These are phyloP conservation scores for Oryza punctata DNA, from an alignment of 176 grass and related monocot genomes.

Conservation along the genomic window DNA sequence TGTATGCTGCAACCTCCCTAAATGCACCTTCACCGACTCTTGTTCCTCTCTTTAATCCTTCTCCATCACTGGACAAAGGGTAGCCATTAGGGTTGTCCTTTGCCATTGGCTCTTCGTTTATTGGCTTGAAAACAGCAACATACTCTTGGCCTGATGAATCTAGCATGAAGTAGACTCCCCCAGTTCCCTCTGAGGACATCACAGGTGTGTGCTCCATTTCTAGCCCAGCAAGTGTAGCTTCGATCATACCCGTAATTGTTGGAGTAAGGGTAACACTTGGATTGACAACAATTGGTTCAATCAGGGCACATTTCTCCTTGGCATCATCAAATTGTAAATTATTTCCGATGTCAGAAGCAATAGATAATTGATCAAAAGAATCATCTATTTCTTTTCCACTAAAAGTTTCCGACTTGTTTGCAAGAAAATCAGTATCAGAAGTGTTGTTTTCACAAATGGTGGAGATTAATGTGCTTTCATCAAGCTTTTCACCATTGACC, in stretches of 20 bases:
- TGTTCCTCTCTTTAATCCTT: constrained; percentile 61
- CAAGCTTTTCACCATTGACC: constrained; percentile 43
- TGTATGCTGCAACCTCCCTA: constrained; percentile 50
- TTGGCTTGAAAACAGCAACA: constrained; percentile 56
- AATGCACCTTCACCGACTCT: constrained; percentile 52
- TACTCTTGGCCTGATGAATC: constrained; percentile 31
- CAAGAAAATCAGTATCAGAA: constrained; percentile 44
- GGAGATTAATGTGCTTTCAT: constrained; percentile 45
- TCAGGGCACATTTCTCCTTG: constrained; percentile 12
- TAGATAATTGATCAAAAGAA: constrained; percentile 41
- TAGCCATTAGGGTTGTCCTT: constrained; percentile 57
- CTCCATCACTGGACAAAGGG: constrained; percentile 51
- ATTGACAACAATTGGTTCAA: constrained; percentile 45
- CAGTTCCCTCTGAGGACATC: constrained; percentile 47
- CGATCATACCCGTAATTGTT: constrained; percentile 35
- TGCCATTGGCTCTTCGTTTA: constrained; percentile 65
- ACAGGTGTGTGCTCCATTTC: constrained; percentile 40
- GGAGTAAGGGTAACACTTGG: constrained; percentile 42
- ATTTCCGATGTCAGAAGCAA: neutral
- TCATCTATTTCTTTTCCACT: constrained; percentile 37
- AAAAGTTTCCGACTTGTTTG: constrained; percentile 47
- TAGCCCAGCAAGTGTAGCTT: constrained; percentile 37
- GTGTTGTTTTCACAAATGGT: constrained; percentile 33
- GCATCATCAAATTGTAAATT: neutral
- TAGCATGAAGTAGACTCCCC: constrained; percentile 60